phyloP scores from a whole-genome alignment of 2,329 filamentous ascomycete genomes.

The Monilinia aucupariae region DNA sequence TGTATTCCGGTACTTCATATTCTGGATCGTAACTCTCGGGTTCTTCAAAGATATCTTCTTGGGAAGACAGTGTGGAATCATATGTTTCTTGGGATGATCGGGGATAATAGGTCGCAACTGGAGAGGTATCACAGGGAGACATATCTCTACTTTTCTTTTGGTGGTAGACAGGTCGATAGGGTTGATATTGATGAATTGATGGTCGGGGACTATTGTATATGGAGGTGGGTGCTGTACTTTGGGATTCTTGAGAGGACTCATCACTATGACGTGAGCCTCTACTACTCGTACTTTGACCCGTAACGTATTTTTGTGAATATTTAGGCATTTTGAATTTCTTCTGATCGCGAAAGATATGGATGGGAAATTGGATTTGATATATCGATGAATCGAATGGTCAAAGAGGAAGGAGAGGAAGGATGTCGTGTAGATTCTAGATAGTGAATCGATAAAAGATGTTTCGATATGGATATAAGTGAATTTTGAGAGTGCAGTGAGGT shows the following conservation, averaged over 20 bases:
- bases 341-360: conserved; percentile 6
- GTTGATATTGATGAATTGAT: conserved; percentile 24
- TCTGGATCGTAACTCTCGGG: conserved; percentile 39
- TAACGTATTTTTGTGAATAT: conserved; percentile 28
- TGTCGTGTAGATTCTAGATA: background rate
- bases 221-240: conserved; percentile 46
- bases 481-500: conserved; percentile 4
- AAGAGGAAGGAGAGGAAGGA: background rate
- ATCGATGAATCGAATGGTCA: background rate
- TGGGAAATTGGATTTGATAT: background rate
- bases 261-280: conserved; percentile 41
- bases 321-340: conserved; percentile 26
- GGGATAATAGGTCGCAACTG: conserved; percentile 29
- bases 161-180: conserved; percentile 20
- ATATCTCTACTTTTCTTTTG: conserved; percentile 13
- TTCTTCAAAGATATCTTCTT: conserved; percentile 48
- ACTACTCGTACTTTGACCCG: conserved; percentile 35
- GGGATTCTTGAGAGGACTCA: conserved; percentile 41
- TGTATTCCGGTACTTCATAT: conserved; percentile 38
- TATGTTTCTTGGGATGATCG: conserved; percentile 61
- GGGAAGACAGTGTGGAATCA: conserved; percentile 63
- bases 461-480: conserved; percentile 3
- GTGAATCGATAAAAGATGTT: conserved; percentile 5
- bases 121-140: conserved; percentile 25
- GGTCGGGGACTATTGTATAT: conserved; percentile 39